A percentile compares a stretch with the other conserved stretches of the same genome.
Conservation (phyloP, 78 protist genomes). For the Emiliania huxleyi region DNA sequence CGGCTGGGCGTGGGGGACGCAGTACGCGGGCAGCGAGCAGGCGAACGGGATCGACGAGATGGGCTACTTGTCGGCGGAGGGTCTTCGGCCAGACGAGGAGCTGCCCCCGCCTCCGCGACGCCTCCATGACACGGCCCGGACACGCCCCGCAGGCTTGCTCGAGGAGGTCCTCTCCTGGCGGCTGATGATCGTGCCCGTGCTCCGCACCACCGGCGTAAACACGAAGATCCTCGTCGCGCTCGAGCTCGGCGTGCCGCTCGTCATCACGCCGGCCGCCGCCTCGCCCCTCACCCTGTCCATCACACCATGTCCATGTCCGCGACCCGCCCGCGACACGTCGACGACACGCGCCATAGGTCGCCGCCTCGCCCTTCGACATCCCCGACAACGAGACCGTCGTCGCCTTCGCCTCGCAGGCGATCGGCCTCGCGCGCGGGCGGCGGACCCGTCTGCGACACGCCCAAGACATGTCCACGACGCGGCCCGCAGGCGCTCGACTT, state of each 20-base stretch:
- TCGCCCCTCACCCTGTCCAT: background rate
- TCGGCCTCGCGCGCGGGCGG: background rate
- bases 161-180: background rate
- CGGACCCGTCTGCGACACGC: no score
- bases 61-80: background rate
- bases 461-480: no score
- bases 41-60: background rate
- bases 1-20: slow-evolving; percentile 11
- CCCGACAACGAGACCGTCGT: background rate
- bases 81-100: no score
- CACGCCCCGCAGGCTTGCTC: background rate
- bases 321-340: no score
- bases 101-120: no score
- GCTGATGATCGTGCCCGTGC: background rate
- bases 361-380: background rate
- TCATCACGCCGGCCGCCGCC: background rate
- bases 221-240: background rate
- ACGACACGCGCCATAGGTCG: background rate
- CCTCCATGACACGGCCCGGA: no score
- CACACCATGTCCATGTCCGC: no score
- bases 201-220: background rate
- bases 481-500: no score
- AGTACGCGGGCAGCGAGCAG: background rate
- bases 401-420: background rate
- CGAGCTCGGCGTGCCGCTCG: background rate